Evolutionary conservation across 2,329 filamentous ascomycete genomes (phyloP), one percentile per base, ranked within the genome.

Genomic region (Venturia oleaginea): DNA sequence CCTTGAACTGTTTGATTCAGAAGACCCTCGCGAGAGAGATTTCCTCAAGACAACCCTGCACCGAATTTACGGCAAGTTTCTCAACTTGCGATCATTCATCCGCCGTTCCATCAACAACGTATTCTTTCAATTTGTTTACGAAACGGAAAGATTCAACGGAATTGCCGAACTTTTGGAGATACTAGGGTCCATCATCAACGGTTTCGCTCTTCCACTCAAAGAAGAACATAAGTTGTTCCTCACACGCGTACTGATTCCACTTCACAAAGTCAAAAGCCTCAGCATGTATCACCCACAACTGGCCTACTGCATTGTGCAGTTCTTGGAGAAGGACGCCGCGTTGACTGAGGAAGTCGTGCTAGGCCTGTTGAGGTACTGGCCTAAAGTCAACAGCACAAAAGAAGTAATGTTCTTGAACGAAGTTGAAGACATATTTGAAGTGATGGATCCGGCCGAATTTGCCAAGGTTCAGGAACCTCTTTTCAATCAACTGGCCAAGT

Each of bases 361-460:
- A 68, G 94, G 94, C 57, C 82, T 99, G 64, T 82, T 99, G 67
- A 88, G 94, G 70, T 99, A 97, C 76, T 99, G 94, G 94, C 94
- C 94, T 59, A 99, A 99, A 81, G 91, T 96, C 71, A 99, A 99
- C 79, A 97, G 94, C 78, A 99, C 94, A 63, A 99, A 99, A 78
- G 94, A 99, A 77, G 94, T 99, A 73, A 99, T 99, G 94, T 99
- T 95, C 79, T 81, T 99, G 71, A 99, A 99, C 72, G 94, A 99
- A 77, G 93, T 99, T 40, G 94, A 99, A 76, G 94, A 99, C 73
- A 99, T 99, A 68, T 99, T 99, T 74, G 94, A 99, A 77, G 94
- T 99, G 59, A 99, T 99, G 94, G 94, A 99, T 73, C 94, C 94
- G 24, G 91, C 91, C 68, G 94, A 99, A 75, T 99, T 99, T 72